Evolutionary conservation across 441 rosid genomes (phyloP).

Genomic region (Kokia cookei): DNA sequence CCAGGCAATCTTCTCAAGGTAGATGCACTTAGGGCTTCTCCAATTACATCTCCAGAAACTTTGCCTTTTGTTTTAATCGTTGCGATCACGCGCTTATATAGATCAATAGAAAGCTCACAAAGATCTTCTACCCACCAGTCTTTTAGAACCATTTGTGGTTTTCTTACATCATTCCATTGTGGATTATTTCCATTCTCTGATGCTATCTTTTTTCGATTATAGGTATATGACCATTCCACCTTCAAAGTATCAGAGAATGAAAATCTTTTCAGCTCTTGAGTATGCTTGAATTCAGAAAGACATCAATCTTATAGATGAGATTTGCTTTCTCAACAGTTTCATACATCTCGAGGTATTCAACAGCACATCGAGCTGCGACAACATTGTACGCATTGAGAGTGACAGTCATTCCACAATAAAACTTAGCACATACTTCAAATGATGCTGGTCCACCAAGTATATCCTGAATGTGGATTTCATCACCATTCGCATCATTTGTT

Average conservation of each 20-base stretch:
- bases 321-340: conserved; percentile 80
- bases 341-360: conserved; percentile 85
- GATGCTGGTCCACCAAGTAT: conserved; percentile 65
- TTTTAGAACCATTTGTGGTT: conserved; percentile 58
- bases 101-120: conserved; percentile 70
- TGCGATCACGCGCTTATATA: conserved; percentile 56
- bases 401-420: conserved; percentile 66
- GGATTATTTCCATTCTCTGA: conserved; percentile 50
- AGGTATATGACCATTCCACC: conserved; percentile 77
- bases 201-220: conserved; percentile 62
- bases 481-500: conserved; percentile 35
- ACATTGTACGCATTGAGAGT: conserved; percentile 83
- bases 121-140: conserved; percentile 99
- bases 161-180: conserved; percentile 51
- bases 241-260: conserved; percentile 58
- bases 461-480: conserved; percentile 48
- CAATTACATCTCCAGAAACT: conserved; percentile 54
- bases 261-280: conserved; percentile 92
- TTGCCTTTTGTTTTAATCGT: conserved; percentile 58
- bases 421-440: conserved; percentile 65
- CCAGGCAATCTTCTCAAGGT: conserved; percentile 73
- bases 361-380: conserved; percentile 80
- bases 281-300: conserved; percentile 81
- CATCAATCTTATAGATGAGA: conserved; percentile 89
- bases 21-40: conserved; percentile 73